Evolutionary conservation across 805 yeast genomes (phyloP).

Genomic region (Metschnikowia gelsemii): DNA sequence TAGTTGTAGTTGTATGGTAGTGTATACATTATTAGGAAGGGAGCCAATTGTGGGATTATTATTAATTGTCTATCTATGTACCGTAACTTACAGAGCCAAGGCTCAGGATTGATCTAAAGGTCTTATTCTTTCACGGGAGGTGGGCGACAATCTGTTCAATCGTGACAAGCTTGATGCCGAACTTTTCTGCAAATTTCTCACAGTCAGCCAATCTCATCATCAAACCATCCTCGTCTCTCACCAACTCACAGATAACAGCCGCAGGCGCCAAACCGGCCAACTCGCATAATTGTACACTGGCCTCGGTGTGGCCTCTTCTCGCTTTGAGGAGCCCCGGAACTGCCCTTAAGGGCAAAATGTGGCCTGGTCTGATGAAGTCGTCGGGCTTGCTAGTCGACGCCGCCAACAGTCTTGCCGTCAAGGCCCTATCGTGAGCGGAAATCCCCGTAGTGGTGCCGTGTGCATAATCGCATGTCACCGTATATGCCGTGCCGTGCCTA

Average conservation of each 20-base stretch:
- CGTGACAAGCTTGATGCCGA: slow-evolving; percentile 67
- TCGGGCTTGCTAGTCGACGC: slow-evolving; percentile 51
- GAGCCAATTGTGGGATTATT: not conserved
- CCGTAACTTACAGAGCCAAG: too few species aligned
- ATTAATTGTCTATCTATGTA: not conserved
- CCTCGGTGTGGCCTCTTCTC: slow-evolving; percentile 97
- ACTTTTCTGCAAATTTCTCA: slow-evolving; percentile 59
- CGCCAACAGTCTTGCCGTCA: slow-evolving; percentile 75
- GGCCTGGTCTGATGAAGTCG: slow-evolving; percentile 91
- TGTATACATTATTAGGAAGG: not conserved
- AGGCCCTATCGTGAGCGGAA: slow-evolving; percentile 88
- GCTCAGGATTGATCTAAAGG: too few species aligned
- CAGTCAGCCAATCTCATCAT: slow-evolving; percentile 96
- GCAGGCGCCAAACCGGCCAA: slow-evolving; percentile 80
- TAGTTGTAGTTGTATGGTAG: slow-evolving; percentile 21
- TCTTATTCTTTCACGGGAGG: slow-evolving; percentile 24
- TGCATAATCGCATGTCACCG: slow-evolving; percentile 82
- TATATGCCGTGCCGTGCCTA: slow-evolving; percentile 95
- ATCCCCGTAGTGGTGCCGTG: slow-evolving; percentile 97
- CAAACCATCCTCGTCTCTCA: slow-evolving; percentile 86
- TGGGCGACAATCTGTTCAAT: slow-evolving; percentile 70
- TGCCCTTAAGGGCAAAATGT: slow-evolving; percentile 88
- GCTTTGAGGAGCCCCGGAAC: slow-evolving; percentile 74
- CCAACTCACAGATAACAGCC: slow-evolving; percentile 91
- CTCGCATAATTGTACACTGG: slow-evolving; percentile 83